These are phyloP conservation scores for Plasmodium chabaudi DNA, from an alignment of 169 alveolate genomes.

Conservation along the genomic window DNA sequence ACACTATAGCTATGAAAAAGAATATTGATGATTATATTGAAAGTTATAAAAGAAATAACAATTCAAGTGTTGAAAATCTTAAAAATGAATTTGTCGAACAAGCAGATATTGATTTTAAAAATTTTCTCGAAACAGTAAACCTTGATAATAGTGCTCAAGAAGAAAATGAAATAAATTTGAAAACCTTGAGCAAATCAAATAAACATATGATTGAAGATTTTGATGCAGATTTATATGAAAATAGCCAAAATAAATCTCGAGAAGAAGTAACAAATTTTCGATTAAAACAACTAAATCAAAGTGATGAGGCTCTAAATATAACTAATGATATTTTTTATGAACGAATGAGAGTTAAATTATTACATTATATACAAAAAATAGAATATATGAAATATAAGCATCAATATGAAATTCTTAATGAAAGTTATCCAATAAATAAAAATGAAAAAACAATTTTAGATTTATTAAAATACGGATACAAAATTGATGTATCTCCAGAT, in stretches of 20 bases:
- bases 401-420: slow-evolving; percentile 65
- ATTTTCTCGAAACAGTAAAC: background rate
- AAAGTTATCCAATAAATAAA: slow-evolving; percentile 39
- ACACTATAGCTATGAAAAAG: slow-evolving; percentile 31
- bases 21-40: slow-evolving; percentile 41
- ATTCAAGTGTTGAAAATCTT: slow-evolving; percentile 17
- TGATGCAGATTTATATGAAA: background rate
- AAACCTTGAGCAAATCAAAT: background rate
- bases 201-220: background rate
- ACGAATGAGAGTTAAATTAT: slow-evolving; percentile 41
- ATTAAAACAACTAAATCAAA: slow-evolving; percentile 16
- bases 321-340: slow-evolving; percentile 53
- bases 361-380: slow-evolving; percentile 28
- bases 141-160: background rate
- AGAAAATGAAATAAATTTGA: background rate
- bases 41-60: slow-evolving; percentile 11
- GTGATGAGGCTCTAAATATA: slow-evolving; percentile 23
- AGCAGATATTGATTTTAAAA: slow-evolving; percentile 45
- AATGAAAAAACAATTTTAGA: slow-evolving; percentile 56
- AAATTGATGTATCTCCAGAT: slow-evolving; percentile 51
- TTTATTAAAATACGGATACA: slow-evolving; percentile 37
- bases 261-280: slow-evolving; percentile 23
- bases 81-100: slow-evolving; percentile 39
- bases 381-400: slow-evolving; percentile 48
- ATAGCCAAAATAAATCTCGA: background rate